Evolutionary conservation across 495 filamentous ascomycete genomes (phyloP), one percentile per base, ranked within the genome.

Genomic region (Penicillium lagena): DNA sequence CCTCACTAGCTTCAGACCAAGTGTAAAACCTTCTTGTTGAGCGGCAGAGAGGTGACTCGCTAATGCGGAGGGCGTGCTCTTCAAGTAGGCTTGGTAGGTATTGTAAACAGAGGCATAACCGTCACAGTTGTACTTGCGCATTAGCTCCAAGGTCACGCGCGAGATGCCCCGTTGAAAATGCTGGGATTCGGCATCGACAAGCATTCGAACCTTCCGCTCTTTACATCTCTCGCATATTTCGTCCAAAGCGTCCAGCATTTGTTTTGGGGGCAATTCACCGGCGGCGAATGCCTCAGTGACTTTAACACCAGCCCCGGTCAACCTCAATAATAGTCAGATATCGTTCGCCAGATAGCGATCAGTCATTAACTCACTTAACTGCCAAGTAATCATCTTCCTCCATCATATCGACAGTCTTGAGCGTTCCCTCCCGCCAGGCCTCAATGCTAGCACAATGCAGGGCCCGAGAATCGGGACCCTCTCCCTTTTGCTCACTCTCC

Each of bases 1-100:
- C 12, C 90, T 76, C 4, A 96, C 90, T 0, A 96, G 73, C 60
- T 96, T 96, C 9, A 91, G 74, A 8, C 90, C 90, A 2, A 95
- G 67, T 0, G 81, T 85, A 50, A 86, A 93, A 0, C 76, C 78
- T 35, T 87, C 82, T 35, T 76, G 48, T 11, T 68, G 50, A 1
- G 90, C 87, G 2, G 57, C 50, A 1, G 69, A 63, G 2, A 95
- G 73, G 54, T 95, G 86, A 4, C 51, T 51, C 7, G 75, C 71
- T 0, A 96, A 66, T 0, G 73, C 76, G 2, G 48, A 53, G 0
- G 86, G 79, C 0, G 81, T 81, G 12, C 73, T 70, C 58, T 87
- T 86, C 12, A 94, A 70, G 59, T 95, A 96, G 11, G 85, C 84
- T 59, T 96, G 90, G 63, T 87, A 87, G 6, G 85, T 87, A 36